These are phyloP conservation scores for Capsicum rhomboideum DNA, from an alignment of 257 asterid genomes.

Conservation along the genomic window DNA sequence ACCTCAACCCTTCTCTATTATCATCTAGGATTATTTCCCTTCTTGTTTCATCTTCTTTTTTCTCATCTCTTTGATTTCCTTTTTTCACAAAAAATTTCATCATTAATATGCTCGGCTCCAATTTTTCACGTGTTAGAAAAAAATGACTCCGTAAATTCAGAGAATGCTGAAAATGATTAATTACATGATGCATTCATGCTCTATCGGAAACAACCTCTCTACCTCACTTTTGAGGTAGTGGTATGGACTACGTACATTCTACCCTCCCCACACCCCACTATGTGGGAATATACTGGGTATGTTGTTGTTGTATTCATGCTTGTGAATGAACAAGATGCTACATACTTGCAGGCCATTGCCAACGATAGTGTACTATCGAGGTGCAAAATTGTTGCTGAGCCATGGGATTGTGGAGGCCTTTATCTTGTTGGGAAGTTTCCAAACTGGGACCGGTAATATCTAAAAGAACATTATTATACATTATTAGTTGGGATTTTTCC, in stretches of 20 bases:
- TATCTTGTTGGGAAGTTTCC: slow-evolving; percentile 97
- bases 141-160: background rate
- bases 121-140: background rate
- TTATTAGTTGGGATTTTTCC: background rate
- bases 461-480: background rate
- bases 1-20: background rate
- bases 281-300: no score
- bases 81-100: background rate
- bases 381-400: slow-evolving; percentile 90
- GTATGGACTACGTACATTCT: no score
- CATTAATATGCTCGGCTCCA: background rate
- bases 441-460: slow-evolving; percentile 90
- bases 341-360: slow-evolving; percentile 70
- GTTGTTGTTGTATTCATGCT: no score
- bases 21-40: background rate
- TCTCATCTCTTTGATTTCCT: background rate
- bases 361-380: slow-evolving; percentile 81
- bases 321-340: background rate
- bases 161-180: background rate
- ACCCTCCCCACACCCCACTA: no score
- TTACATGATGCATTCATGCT: background rate
- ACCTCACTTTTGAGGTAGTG: no score
- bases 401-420: slow-evolving; percentile 99
- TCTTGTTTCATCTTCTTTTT: background rate
- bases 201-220: no score